Base-by-base conservation (phyloP, 306 rosid species). In the Dryas drummondii region DNA sequence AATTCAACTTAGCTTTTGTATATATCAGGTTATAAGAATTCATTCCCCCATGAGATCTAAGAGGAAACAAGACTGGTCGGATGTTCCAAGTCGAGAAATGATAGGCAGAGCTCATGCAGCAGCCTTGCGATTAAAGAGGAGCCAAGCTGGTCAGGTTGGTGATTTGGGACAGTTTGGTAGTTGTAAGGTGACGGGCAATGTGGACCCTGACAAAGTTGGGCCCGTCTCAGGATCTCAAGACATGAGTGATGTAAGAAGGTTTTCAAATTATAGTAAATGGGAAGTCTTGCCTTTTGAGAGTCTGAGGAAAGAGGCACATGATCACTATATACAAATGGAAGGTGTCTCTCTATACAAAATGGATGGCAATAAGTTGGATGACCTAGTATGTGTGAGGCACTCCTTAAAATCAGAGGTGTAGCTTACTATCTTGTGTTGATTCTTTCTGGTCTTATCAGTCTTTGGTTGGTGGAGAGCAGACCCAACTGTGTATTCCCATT, bases 341-440 rank as follows among this genome's bases (percentile, higher is more conserved):
- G 89, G 90, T 75, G 97, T 90, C 54, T 87, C 98, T 44, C 82
- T 86, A 3, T 94, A 91, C 87, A 94, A 94, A 86, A 90, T 94
- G 98, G 96, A 94, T 64, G 98, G 98, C 55, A 94, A 94, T 73
- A 94, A 81, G 84, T 80, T 94, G 90, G 98, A 94, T 72, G 98
- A 94, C 81, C 89, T 94, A 27, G 98, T 94, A 7, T 94, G 98
- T 66, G 98, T 91, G 61, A 90, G 84, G 82, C 97, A 91, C 84
- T 81, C 94, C 70, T 87, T 64, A 53, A 76, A 80, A 78, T 83
- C 92, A 42, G 86, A 78, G 54, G 83, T 44, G 79, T 84, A 84
- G 80, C 68, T 73, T 49, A 59, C 37, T 74, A 40, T 70, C 57
- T 47, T 71, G 52, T 68, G 53, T 62, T 68, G 57, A 52, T n/a